A percentile compares a stretch with the other conserved stretches of the same genome.
Evolutionary conservation across 768 basidiomycete genomes (phyloP).

Genomic region (Brasilioporus rufonigricans): DNA sequence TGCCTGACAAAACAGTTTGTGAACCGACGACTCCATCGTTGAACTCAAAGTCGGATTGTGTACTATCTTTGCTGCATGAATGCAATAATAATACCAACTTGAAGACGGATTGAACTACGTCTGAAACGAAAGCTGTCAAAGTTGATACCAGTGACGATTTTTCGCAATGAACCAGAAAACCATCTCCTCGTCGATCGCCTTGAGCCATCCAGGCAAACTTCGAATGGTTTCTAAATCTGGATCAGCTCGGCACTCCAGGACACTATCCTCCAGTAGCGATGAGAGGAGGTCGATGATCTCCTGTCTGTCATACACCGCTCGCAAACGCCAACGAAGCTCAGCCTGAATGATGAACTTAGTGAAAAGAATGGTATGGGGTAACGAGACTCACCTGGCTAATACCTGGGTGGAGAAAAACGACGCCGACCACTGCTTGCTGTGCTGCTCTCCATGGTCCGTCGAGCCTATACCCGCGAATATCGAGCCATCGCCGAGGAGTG

Average conservation of each 20-base stretch:
- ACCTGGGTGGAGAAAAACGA: constrained; percentile 69
- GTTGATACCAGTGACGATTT: constrained; percentile 64
- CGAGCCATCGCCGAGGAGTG: constrained; percentile 75
- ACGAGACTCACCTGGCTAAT: constrained; percentile 58
- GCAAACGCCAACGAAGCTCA: constrained; percentile 70
- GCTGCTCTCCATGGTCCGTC: constrained; percentile 71
- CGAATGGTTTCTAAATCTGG: constrained; percentile 4
- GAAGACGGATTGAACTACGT: too few species aligned
- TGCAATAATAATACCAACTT: constrained; percentile 21
- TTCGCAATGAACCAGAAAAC: constrained; percentile 59
- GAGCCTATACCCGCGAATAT: constrained; percentile 61
- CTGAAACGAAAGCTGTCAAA: constrained; percentile 27
- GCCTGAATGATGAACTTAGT: constrained; percentile 37
- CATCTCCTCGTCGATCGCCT: constrained; percentile 49
- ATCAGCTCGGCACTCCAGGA: constrained; percentile 32
- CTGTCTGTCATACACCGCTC: constrained; percentile 71
- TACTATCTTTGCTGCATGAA: neutral
- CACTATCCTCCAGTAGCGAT: constrained; percentile 52
- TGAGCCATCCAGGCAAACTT: constrained; percentile 26
- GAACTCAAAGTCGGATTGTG: neutral
- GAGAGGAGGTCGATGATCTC: constrained; percentile 65
- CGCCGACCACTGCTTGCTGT: constrained; percentile 61
- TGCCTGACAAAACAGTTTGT: too few species aligned
- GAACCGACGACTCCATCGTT: too few species aligned
- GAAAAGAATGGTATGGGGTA: constrained; percentile 1